phyloP scores from a whole-genome alignment of 164 flowering plant genomes.

The Vitis rupestris region DNA sequence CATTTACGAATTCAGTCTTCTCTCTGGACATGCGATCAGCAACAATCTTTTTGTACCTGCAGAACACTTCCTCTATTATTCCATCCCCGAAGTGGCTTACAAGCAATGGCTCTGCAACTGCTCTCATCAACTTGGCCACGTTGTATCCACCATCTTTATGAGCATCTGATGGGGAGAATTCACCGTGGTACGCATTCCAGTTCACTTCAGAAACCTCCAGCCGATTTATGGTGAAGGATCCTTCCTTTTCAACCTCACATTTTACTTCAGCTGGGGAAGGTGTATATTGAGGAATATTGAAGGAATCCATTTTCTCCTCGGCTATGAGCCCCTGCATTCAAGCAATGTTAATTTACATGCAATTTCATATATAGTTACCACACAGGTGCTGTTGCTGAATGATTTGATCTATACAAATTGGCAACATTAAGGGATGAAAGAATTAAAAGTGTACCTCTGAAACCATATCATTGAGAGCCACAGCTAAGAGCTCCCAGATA shows the following conservation, averaged over 20 bases:
- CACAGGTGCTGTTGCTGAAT: too few relatives aligned
- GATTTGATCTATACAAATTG: too few relatives aligned
- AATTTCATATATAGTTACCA: too few relatives aligned
- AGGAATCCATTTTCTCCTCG: conserved; percentile 42
- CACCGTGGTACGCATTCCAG: conserved; percentile 22
- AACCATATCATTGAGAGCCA: too few relatives aligned
- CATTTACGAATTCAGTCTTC: conserved; percentile 30
- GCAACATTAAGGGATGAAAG: too few relatives aligned
- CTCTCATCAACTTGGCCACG: conserved; percentile 35
- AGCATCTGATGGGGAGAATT: not conserved
- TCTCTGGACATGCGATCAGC: conserved; percentile 30
- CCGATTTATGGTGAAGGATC: conserved; percentile 40
- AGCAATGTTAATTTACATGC: too few relatives aligned
- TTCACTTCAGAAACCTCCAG: conserved; percentile 29
- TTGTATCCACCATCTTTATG: conserved; percentile 15
- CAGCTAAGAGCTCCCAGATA: too few relatives aligned
- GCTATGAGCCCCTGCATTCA: too few relatives aligned
- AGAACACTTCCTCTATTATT: conserved; percentile 30
- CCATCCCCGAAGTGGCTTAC: conserved; percentile 34
- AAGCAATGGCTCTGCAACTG: conserved; percentile 42
- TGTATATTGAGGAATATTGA: conserved; percentile 52
- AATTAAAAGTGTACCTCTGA: too few relatives aligned
- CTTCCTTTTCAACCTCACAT: conserved; percentile 34
- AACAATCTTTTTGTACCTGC: conserved; percentile 14
- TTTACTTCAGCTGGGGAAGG: conserved; percentile 49